Percentiles rank a stretch among this genome's conserved stretches.
Evolutionary conservation across 768 basidiomycete genomes (phyloP).

Genomic region (Amyloporia xantha): DNA sequence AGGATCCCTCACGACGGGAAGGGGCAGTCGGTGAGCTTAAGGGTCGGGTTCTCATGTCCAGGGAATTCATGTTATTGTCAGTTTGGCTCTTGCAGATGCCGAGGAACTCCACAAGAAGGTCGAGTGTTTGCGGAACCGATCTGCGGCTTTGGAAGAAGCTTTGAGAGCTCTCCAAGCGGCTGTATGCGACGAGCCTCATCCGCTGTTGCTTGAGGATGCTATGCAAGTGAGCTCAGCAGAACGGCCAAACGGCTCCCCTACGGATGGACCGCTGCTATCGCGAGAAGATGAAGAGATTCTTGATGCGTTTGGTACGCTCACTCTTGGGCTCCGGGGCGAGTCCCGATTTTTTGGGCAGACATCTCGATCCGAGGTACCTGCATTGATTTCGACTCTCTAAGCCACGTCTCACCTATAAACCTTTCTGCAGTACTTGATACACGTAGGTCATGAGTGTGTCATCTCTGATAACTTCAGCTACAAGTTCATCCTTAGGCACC

Average conservation of each 20-base stretch:
- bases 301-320: constrained; percentile 52
- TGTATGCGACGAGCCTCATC: constrained; percentile 44
- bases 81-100: constrained; percentile 59
- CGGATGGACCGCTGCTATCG: constrained; percentile 9
- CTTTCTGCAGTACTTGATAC: constrained; percentile 47
- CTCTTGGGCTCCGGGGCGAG: constrained; percentile 48
- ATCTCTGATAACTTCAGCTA: neutral
- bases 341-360: constrained; percentile 57
- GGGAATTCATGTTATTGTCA: constrained; percentile 12
- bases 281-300: constrained; percentile 39
- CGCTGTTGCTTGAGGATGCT: constrained; percentile 30
- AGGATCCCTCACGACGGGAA: constrained; percentile 54
- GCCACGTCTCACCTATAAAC: too few species aligned
- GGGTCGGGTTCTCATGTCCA: neutral
- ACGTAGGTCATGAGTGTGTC: constrained; percentile 26
- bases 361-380: constrained; percentile 62
- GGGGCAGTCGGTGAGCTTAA: constrained; percentile 43
- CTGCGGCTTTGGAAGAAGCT: constrained; percentile 55
- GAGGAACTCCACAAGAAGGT: constrained; percentile 66
- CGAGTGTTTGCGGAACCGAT: constrained; percentile 45
- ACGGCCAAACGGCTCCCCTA: constrained; percentile 2
- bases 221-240: neutral
- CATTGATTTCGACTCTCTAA: too few species aligned
- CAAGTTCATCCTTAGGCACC: constrained; percentile 19
- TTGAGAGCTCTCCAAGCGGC: constrained; percentile 43